phyloP scores from a whole-genome alignment of 2,329 filamentous ascomycete species.

The Calycina herbarum region DNA sequence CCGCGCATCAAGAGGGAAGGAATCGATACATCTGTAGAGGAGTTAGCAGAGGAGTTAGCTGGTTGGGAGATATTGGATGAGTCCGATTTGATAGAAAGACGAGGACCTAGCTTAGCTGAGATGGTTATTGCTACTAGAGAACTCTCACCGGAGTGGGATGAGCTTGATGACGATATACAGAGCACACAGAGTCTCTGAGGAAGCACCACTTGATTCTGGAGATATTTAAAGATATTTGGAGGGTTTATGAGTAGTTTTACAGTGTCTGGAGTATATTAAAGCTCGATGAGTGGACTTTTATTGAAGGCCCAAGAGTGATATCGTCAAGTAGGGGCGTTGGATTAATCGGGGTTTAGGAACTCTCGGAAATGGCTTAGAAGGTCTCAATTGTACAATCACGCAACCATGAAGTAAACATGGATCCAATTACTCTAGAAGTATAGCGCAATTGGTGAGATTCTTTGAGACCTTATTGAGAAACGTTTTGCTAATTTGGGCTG shows the following conservation, averaged over 20 bases:
- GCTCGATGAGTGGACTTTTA: not conserved
- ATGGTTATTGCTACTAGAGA: not conserved
- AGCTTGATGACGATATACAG: not conserved
- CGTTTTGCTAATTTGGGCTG: too few relatives aligned
- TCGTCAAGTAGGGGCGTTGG: too few relatives aligned
- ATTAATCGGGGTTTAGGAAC: too few relatives aligned
- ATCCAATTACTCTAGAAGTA: too few relatives aligned
- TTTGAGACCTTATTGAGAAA: too few relatives aligned
- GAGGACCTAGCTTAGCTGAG: not conserved
- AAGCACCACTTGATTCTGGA: not conserved
- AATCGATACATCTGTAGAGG: not conserved
- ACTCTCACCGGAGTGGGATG: not conserved
- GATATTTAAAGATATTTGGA: not conserved
- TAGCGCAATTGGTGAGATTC: too few relatives aligned
- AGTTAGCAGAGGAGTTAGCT: not conserved
- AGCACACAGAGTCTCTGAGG: not conserved
- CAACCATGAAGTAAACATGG: too few relatives aligned
- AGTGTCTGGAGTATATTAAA: not conserved
- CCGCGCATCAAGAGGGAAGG: not conserved
- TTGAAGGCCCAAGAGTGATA: too few relatives aligned
- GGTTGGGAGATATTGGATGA: not conserved
- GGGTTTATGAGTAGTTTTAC: not conserved
- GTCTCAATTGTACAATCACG: too few relatives aligned
- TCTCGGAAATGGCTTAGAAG: too few relatives aligned
- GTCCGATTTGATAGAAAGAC: not conserved